Evolutionary conservation across 1,139 yeast species (phyloP), one percentile per base, ranked within the genome.

Genomic region (Sporopachydermia cereana): DNA sequence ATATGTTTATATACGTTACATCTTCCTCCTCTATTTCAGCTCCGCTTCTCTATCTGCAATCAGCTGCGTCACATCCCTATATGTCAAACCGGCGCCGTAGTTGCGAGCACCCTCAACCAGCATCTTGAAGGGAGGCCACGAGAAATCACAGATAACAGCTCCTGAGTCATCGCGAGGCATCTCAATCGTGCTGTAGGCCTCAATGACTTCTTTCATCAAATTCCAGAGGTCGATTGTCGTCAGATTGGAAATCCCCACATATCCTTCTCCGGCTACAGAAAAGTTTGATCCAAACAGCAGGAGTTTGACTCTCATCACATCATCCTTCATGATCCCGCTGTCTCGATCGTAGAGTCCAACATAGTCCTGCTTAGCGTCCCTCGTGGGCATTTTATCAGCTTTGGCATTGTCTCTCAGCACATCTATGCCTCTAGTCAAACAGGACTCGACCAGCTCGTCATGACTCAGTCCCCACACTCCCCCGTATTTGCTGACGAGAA

Each of bases 281-380:
- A 34, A 34, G n/a, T 34, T 34, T n/a, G 39, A 5, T 12, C 12
- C 39, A n/a, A 34, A 34, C 5, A 34, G 12, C 22, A 34, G 22
- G 12, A 34, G 39, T 34, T 34, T 34, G 12, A 34, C 22, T 34
- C 39, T 34, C 39, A 34, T 34, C 39, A 21, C 39, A n/a, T 34
- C n/a, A 34, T 34, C 39, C 22, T 5, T 34, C 39, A 34, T 34
- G 5, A 34, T 21, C 22, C 39, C 39, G 22, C 22, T 16, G 5
- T 34, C 39, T 9, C 39, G 39, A 34, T 34, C 39, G 39, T 34
- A 34, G 9, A 16, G n/a, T n/a, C 18, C 22, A 7, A 34, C 39
- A 34, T 34, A 34, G 9, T 34, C 39, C 39, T 34, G 39, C 17
- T 34, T 34, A 7, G 39, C 39, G 18, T 5, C 39, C n/a, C 39